phyloP scores from a whole-genome alignment of 345 rosid species.

The Euphorbia peplus region DNA sequence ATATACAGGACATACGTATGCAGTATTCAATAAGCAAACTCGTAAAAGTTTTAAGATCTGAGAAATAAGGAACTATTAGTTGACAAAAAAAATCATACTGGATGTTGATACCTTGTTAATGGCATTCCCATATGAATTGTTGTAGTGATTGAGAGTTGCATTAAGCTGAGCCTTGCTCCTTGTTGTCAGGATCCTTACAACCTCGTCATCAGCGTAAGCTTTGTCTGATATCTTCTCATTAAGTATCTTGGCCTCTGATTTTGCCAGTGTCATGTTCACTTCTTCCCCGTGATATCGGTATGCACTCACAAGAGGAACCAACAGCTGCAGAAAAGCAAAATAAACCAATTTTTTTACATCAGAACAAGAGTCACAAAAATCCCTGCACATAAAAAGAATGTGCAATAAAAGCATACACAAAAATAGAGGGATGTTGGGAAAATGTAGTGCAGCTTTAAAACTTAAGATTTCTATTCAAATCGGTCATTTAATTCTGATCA shows the following conservation, averaged over 20 bases:
- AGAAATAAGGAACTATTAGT: not conserved
- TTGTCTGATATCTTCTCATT: constrained; percentile 68
- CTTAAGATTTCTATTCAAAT: not conserved
- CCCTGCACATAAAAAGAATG: not conserved
- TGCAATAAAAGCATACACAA: too few species aligned
- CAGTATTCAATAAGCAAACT: not conserved
- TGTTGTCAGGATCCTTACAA: constrained; percentile 76
- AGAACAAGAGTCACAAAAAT: not conserved
- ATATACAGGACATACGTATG: not conserved
- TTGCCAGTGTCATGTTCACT: constrained; percentile 64
- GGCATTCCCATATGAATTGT: constrained; percentile 58
- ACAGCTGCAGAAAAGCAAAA: constrained; percentile 42
- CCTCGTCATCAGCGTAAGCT: constrained; percentile 69
- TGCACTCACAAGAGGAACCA: constrained; percentile 76
- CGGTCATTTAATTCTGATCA: not conserved
- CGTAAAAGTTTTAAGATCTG: not conserved
- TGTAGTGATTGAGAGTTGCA: constrained; percentile 78
- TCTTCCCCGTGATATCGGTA: constrained; percentile 82
- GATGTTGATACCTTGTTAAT: constrained; percentile 58
- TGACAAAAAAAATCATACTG: not conserved
- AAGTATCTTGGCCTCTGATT: constrained; percentile 76
- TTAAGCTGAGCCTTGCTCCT: constrained; percentile 78
- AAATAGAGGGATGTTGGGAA: not conserved
- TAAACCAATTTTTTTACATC: not conserved
- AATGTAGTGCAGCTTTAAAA: not conserved